These are phyloP conservation scores for Mariannaea elegans DNA, from an alignment of 2,329 filamentous ascomycete genomes.

Conservation along the genomic window DNA sequence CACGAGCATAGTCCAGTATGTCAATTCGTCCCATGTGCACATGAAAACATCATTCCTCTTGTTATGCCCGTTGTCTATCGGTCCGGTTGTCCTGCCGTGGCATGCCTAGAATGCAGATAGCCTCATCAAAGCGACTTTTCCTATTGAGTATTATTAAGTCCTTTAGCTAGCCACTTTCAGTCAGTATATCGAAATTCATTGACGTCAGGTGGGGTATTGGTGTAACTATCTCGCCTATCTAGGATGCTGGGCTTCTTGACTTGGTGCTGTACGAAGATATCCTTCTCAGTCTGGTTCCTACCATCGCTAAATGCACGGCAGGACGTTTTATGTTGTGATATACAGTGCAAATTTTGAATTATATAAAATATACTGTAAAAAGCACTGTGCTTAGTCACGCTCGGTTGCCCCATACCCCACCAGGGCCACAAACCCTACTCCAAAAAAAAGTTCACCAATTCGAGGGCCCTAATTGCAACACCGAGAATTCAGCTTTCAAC, in stretches of 20 bases:
- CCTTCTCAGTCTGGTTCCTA: too few species aligned
- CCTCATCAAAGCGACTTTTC: not conserved
- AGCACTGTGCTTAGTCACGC: slow-evolving; percentile 39
- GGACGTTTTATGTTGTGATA: too few species aligned
- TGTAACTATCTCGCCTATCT: not conserved
- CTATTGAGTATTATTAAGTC: not conserved
- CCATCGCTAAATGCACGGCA: too few species aligned
- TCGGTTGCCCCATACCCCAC: slow-evolving; percentile 8
- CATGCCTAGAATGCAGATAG: not conserved
- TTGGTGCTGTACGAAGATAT: too few species aligned
- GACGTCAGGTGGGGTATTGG: not conserved
- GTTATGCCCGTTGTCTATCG: not conserved
- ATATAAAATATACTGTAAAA: not conserved
- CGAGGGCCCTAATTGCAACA: slow-evolving; percentile 25
- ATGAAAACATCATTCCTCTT: not conserved
- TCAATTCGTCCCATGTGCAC: not conserved
- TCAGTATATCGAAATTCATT: not conserved
- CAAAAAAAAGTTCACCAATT: slow-evolving; percentile 40
- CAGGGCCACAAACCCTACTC: slow-evolving; percentile 48
- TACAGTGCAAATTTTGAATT: slow-evolving; percentile 13
- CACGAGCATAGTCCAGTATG: slow-evolving; percentile 1
- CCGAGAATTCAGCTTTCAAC: slow-evolving; percentile 33
- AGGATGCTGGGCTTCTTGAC: not conserved
- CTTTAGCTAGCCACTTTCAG: not conserved
- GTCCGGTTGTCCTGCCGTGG: not conserved